phyloP scores from a whole-genome alignment of 208 protist species.

The Naegleria lovaniensis region DNA sequence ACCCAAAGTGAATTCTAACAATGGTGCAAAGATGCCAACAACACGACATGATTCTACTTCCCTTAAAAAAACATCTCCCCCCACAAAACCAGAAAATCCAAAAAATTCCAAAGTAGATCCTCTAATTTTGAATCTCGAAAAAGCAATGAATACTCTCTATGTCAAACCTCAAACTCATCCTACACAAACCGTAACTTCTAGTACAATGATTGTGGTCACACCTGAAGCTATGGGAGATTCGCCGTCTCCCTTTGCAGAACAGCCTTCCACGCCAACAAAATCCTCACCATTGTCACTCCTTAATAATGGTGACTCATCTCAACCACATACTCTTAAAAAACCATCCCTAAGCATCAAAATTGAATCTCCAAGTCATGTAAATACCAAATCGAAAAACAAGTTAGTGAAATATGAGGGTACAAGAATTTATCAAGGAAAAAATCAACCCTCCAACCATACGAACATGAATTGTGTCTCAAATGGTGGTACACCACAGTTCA shows the following conservation, averaged over 20 bases:
- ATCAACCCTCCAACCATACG: neutral
- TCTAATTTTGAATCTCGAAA: neutral
- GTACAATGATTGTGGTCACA: neutral
- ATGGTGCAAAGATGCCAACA: no score
- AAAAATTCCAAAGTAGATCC: neutral
- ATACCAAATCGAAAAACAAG: neutral
- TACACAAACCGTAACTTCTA: neutral
- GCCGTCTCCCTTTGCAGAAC: no score
- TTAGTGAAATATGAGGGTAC: neutral
- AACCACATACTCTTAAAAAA: neutral
- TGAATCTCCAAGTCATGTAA: neutral
- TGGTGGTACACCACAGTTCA: no score
- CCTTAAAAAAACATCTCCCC: no score
- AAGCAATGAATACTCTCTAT: neutral
- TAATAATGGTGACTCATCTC: no score
- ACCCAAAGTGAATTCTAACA: no score
- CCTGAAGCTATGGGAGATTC: no score
- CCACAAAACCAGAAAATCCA: no score
- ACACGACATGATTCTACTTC: no score
- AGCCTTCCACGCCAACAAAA: no score
- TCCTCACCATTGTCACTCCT: no score
- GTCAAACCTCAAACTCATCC: neutral
- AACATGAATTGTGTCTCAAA: no score
- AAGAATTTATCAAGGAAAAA: neutral
- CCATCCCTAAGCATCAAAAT: neutral